Evolutionary conservation across 257 asterid species (phyloP).

Genomic region (Fraxinus anomala): DNA sequence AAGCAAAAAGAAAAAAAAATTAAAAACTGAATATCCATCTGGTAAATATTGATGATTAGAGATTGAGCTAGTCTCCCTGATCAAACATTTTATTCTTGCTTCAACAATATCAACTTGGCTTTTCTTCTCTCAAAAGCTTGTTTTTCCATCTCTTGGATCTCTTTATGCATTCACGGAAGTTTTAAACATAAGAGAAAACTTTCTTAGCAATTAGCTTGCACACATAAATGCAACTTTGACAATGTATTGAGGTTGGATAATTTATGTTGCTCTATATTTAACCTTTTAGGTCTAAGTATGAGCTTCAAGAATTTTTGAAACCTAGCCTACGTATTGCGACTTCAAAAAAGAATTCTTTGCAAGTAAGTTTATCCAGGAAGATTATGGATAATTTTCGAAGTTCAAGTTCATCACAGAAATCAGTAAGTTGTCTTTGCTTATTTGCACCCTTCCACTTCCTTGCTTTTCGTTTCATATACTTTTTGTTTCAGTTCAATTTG

Average conservation of each 20-base stretch:
- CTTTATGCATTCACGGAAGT: background rate
- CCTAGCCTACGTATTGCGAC: slow-evolving; percentile 88
- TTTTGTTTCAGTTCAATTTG: background rate
- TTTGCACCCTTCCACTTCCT: slow-evolving; percentile 2
- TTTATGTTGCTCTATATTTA: background rate
- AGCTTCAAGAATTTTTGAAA: slow-evolving; percentile 86
- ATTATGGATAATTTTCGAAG: slow-evolving; percentile 66
- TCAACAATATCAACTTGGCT: background rate
- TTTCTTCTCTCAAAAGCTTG: background rate
- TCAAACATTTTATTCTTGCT: background rate
- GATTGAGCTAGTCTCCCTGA: background rate
- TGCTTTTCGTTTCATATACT: background rate
- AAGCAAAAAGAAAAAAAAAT: too few relatives aligned
- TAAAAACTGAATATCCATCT: background rate
- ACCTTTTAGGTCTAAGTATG: slow-evolving; percentile 76
- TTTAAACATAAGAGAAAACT: background rate
- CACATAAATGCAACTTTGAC: background rate
- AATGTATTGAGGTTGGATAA: background rate
- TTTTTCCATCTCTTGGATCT: background rate
- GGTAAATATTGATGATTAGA: background rate
- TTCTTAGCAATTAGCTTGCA: background rate
- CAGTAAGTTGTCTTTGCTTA: slow-evolving; percentile 48
- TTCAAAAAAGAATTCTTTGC: slow-evolving; percentile 55
- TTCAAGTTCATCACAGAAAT: slow-evolving; percentile 57
- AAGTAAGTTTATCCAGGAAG: slow-evolving; percentile 73